phyloP scores from a whole-genome alignment of 2,329 filamentous ascomycete species.

The Neofusicoccum parvum region DNA sequence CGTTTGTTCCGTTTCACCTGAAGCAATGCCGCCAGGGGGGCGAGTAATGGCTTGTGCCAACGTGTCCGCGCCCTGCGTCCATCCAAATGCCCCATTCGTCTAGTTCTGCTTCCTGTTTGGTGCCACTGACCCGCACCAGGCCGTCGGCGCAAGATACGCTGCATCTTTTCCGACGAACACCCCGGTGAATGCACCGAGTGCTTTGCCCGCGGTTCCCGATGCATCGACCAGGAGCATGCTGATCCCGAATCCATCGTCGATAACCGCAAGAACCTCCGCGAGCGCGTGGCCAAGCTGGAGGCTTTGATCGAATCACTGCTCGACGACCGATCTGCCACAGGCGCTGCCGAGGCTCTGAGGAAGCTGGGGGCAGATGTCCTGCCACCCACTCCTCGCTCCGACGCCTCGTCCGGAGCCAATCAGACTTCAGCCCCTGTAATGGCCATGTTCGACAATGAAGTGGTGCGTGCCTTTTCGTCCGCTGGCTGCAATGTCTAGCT shows the following conservation, averaged over 20 bases:
- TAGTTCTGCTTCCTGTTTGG: slow-evolving; percentile 12
- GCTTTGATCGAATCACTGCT: slow-evolving; percentile 43
- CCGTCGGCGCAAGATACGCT: slow-evolving; percentile 53
- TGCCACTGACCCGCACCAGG: slow-evolving; percentile 32
- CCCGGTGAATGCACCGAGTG: slow-evolving; percentile 49
- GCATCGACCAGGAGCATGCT: slow-evolving; percentile 49
- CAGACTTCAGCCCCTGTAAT: slow-evolving; percentile 3
- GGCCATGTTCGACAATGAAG: slow-evolving; percentile 20
- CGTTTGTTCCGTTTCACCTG: background rate
- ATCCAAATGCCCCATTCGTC: slow-evolving; percentile 3
- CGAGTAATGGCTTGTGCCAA: background rate
- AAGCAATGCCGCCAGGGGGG: background rate
- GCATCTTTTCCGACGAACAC: slow-evolving; percentile 46
- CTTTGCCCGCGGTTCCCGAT: slow-evolving; percentile 46
- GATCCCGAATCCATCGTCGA: slow-evolving; percentile 44
- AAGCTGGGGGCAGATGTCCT: slow-evolving; percentile 7
- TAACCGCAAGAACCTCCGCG: slow-evolving; percentile 46
- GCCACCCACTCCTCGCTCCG: background rate
- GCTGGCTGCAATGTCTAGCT: background rate
- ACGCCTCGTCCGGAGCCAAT: background rate
- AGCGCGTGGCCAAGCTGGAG: slow-evolving; percentile 45
- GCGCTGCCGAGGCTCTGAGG: slow-evolving; percentile 29
- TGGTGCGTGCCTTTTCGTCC: slow-evolving; percentile 11
- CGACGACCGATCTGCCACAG: slow-evolving; percentile 30
- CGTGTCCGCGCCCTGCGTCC: background rate